phyloP scores from a whole-genome alignment of 2,329 filamentous ascomycete species.

The Rugonectria rugulosa region DNA sequence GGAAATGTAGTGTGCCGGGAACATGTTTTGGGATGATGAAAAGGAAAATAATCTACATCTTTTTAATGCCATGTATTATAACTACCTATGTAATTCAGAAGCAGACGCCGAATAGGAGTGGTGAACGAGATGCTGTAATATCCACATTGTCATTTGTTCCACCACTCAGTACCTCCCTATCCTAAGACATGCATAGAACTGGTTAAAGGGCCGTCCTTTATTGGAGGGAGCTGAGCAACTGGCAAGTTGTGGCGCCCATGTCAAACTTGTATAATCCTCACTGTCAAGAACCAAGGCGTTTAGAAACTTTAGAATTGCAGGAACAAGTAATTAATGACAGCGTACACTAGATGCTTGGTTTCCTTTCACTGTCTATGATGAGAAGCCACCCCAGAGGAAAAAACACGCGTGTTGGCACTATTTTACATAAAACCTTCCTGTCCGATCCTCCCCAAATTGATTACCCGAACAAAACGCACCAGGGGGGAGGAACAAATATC shows the following conservation, averaged over 20 bases:
- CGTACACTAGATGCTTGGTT: slow-evolving; percentile 53
- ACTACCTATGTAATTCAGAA: too few relatives aligned
- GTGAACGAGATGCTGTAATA: slow-evolving; percentile 4
- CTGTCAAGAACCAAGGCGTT: too few relatives aligned
- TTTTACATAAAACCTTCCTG: slow-evolving; percentile 54
- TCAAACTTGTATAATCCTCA: too few relatives aligned
- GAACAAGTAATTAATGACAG: slow-evolving; percentile 44
- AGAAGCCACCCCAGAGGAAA: slow-evolving; percentile 49
- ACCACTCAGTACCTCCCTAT: background rate
- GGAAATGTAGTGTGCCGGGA: background rate
- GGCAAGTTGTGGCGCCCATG: too few relatives aligned
- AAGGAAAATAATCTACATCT: slow-evolving; percentile 3
- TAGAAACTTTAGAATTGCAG: background rate
- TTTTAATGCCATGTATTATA: slow-evolving; percentile 14
- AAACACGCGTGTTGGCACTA: slow-evolving; percentile 56
- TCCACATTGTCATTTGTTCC: slow-evolving; percentile 3
- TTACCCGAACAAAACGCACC: slow-evolving; percentile 33
- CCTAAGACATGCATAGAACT: too few relatives aligned
- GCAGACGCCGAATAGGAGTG: background rate
- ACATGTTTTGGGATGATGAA: background rate
- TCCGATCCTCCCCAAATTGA: slow-evolving; percentile 35
- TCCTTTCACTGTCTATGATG: slow-evolving; percentile 57
- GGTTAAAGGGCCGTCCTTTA: too few relatives aligned
- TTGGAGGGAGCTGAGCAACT: too few relatives aligned
- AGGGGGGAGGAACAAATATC: slow-evolving; percentile 24